Evolutionary conservation across 805 yeast species (phyloP).

Genomic region (Candida namnaoensis): DNA sequence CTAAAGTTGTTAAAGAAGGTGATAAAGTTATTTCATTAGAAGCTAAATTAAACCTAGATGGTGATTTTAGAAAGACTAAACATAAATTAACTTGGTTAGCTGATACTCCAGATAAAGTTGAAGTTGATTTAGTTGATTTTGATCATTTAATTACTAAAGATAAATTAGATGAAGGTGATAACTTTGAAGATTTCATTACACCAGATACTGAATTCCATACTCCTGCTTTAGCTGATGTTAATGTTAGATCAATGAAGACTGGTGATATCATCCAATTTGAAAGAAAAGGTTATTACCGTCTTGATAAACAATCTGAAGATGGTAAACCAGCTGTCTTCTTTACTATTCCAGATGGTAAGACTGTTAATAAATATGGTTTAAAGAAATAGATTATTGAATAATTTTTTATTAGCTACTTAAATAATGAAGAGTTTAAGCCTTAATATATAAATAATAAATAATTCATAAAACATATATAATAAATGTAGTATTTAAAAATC

Average conservation of each 20-base stretch:
- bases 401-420: too few relatives aligned
- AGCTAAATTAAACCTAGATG: conserved; percentile 81
- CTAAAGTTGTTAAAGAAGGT: conserved; percentile 58
- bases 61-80: conserved; percentile 94
- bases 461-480: too few relatives aligned
- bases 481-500: too few relatives aligned
- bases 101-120: conserved; percentile 60
- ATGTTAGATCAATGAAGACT: conserved; percentile 64
- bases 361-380: conserved; percentile 67
- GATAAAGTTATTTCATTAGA: conserved; percentile 51
- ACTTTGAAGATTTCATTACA: conserved; percentile 86
- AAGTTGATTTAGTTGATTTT: conserved; percentile 79
- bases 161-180: conserved; percentile 88
- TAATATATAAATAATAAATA: too few relatives aligned
- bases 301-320: conserved; percentile 50
- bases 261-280: conserved; percentile 93
- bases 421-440: too few relatives aligned
- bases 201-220: conserved; percentile 80
- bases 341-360: conserved; percentile 94
- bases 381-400: conserved; percentile 35
- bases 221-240: conserved; percentile 70
- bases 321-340: conserved; percentile 71
- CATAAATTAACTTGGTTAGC: conserved; percentile 96
- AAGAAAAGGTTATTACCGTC: conserved; percentile 91
- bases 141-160: conserved; percentile 95